Conservation (phyloP, 1,284 basidiomycete genomes). For the Cryptococcus sp. region DNA sequence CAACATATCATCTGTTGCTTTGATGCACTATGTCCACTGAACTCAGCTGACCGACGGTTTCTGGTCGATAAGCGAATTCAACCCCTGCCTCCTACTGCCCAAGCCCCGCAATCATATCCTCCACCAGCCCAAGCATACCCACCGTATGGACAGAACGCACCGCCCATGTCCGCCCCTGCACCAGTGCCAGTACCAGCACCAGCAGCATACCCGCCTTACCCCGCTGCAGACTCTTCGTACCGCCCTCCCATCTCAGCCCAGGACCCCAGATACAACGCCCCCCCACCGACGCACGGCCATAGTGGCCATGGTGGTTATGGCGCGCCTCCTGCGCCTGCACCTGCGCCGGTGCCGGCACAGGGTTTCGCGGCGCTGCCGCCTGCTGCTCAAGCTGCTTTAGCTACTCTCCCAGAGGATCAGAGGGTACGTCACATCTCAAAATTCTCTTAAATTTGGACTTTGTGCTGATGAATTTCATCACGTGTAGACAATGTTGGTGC, state of each 20-base stretch:
- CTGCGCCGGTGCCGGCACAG: constrained; percentile 1
- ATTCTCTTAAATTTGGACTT: background rate
- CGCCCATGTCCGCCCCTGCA: constrained; percentile 9
- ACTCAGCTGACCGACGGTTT: background rate
- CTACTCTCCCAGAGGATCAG: constrained; percentile 51
- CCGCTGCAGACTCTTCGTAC: too few relatives aligned
- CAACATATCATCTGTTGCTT: too few relatives aligned
- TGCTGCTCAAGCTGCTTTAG: constrained; percentile 43
- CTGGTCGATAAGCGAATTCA: constrained; percentile 36
- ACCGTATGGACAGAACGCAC: constrained; percentile 14
- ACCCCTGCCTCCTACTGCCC: constrained; percentile 41
- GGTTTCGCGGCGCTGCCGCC: constrained; percentile 31
- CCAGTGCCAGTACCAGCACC: constrained; percentile 22
- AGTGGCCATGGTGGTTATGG: constrained; percentile 22
- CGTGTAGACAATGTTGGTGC: constrained; percentile 72
- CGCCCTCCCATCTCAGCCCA: too few relatives aligned
- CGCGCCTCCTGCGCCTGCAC: constrained; percentile 27
- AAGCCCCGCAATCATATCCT: constrained; percentile 23
- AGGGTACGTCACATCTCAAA: constrained; percentile 33
- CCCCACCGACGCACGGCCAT: too few relatives aligned
- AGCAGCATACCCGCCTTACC: constrained; percentile 38
- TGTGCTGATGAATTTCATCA: background rate
- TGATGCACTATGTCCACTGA: background rate
- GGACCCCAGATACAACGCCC: constrained; percentile 34
- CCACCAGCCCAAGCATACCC: constrained; percentile 21